These are phyloP conservation scores for Monilinia vaccinii-corymbosi DNA, from an alignment of 2,329 filamentous ascomycete genomes.

Conservation along the genomic window DNA sequence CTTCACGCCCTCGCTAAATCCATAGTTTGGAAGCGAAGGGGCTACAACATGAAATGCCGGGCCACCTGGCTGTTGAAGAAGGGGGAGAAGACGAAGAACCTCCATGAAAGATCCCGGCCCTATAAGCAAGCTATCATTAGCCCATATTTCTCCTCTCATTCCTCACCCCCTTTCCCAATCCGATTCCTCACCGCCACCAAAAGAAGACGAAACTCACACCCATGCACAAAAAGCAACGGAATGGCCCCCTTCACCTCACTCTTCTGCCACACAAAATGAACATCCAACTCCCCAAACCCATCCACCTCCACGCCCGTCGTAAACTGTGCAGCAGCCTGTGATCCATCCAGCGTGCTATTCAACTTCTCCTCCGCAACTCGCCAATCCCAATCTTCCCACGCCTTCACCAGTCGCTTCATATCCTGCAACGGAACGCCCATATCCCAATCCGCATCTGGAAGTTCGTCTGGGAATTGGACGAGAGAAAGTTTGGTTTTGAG, in stretches of 20 bases:
- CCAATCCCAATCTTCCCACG: conserved; percentile 57
- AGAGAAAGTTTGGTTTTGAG: conserved; percentile 46
- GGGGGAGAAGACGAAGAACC: conserved; percentile 13
- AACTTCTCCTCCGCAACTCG: conserved; percentile 46
- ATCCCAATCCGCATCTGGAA: conserved; percentile 42
- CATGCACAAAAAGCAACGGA: conserved; percentile 52
- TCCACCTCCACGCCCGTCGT: conserved; percentile 43
- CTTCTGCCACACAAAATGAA: conserved; percentile 56
- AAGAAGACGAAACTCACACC: conserved; percentile 34
- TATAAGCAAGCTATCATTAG: conserved; percentile 4
- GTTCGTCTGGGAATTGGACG: conserved; percentile 47
- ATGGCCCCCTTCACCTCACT: conserved; percentile 42
- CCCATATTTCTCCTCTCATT: neutral
- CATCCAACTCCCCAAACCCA: conserved; percentile 48
- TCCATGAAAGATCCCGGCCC: conserved; percentile 15
- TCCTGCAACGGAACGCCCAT: conserved; percentile 52
- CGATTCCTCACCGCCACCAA: neutral
- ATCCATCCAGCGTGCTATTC: conserved; percentile 35
- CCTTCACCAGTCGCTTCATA: conserved; percentile 46
- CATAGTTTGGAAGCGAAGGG: conserved; percentile 45
- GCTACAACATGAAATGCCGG: conserved; percentile 36
- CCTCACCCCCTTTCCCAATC: neutral
- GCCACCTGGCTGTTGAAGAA: conserved; percentile 14
- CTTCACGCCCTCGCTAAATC: conserved; percentile 33
- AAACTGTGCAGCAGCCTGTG: conserved; percentile 40